Percentiles rank a stretch among this genome's conserved stretches.
phyloP scores from a whole-genome alignment of 1,139 yeast genomes.

The Hemisphaericaspora xylanilytica region DNA sequence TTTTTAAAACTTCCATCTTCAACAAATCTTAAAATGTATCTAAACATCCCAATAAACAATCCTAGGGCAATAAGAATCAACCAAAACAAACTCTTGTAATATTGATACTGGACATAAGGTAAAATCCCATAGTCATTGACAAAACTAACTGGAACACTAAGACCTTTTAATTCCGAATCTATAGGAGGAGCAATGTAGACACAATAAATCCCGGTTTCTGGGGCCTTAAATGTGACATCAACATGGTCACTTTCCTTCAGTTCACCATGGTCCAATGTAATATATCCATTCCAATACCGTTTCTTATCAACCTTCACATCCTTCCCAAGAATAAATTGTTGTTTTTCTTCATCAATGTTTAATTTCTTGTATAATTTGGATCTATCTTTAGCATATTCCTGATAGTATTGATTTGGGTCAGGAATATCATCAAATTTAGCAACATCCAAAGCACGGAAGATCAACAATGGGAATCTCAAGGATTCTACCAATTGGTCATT shows the following conservation, averaged over 20 bases:
- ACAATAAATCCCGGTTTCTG: constrained; percentile 34
- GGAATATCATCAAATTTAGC: constrained; percentile 24
- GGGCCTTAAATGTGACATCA: constrained; percentile 16
- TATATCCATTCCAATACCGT: constrained; percentile 11
- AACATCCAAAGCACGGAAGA: constrained; percentile 27
- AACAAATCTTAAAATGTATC: constrained; percentile 27
- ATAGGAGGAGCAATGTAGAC: constrained; percentile 30
- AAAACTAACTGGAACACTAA: constrained; percentile 21
- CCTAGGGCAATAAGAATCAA: constrained; percentile 18
- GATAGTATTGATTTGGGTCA: constrained; percentile 15
- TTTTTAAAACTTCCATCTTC: constrained; percentile 30
- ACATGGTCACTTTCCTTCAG: constrained; percentile 2
- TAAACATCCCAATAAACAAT: constrained; percentile 23
- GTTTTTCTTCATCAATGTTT: constrained; percentile 12
- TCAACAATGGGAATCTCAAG: constrained; percentile 22
- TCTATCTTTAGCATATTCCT: constrained; percentile 13
- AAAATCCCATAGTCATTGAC: constrained; percentile 31
- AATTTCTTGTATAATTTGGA: constrained; percentile 13
- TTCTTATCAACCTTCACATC: constrained; percentile 8
- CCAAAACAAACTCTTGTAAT: constrained; percentile 21
- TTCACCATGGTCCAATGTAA: constrained; percentile 8
- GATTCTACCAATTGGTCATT: constrained; percentile 3
- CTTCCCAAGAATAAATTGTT: constrained; percentile 10
- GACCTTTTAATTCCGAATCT: constrained; percentile 10
- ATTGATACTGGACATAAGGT: constrained; percentile 18